These are phyloP conservation scores for Alternaria sp. DNA, from an alignment of 2,329 filamentous ascomycete genomes.

Conservation along the genomic window DNA sequence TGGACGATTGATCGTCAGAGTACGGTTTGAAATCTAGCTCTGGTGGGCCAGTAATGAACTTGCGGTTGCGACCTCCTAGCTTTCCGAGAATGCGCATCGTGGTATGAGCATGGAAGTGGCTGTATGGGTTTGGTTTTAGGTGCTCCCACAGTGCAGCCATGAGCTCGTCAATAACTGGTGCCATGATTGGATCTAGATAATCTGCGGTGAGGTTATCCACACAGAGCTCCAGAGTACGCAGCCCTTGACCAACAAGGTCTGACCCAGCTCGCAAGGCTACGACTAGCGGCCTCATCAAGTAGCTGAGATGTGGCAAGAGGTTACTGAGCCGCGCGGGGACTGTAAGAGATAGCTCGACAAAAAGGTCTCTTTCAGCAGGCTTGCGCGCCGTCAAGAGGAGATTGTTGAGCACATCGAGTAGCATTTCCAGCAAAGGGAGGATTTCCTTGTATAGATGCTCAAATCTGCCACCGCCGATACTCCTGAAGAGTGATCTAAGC, in stretches of 20 bases:
- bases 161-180: conserved; percentile 96
- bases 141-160: conserved; percentile 99
- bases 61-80: conserved; percentile 91
- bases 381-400: conserved; percentile 89
- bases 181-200: conserved; percentile 98
- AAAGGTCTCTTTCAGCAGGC: conserved; percentile 89
- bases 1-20: conserved; percentile 86
- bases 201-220: conserved; percentile 98
- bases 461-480: conserved; percentile 96
- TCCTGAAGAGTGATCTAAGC: conserved; percentile 89
- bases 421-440: conserved; percentile 93
- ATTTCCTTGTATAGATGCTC: conserved; percentile 99
- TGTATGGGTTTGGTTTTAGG: conserved; percentile 91
- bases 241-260: conserved; percentile 91
- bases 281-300: conserved; percentile 96
- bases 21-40: conserved; percentile 84
- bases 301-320: conserved; percentile 91
- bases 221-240: conserved; percentile 93
- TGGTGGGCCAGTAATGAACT: conserved; percentile 90
- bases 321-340: conserved; percentile 95
- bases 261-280: conserved; percentile 90
- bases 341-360: conserved; percentile 95
- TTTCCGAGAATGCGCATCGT: conserved; percentile 98
- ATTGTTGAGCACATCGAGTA: conserved; percentile 96
- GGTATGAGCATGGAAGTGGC: conserved; percentile 96